phyloP scores from a whole-genome alignment of 139 green algal genomes.

The Limnomonas spitsbergensis region DNA sequence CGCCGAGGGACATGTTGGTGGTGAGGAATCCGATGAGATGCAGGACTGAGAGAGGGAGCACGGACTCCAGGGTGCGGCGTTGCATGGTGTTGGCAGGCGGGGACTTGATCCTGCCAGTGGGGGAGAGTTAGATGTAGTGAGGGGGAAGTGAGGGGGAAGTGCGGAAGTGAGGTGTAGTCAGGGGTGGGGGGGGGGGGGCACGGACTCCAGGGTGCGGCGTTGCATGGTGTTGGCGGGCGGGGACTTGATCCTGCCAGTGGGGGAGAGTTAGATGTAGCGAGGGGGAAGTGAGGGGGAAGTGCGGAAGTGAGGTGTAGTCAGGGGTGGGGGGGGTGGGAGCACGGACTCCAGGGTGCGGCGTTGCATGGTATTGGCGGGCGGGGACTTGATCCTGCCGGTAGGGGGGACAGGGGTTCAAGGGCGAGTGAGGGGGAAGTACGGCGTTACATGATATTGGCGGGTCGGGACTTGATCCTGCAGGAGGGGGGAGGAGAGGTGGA shows the following conservation, averaged over 20 bases:
- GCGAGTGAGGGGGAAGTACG: too few relatives aligned
- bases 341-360: not conserved
- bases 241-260: not conserved
- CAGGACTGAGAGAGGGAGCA: conserved; percentile 3
- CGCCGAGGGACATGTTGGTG: conserved; percentile 18
- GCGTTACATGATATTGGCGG: not conserved
- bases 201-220: not conserved
- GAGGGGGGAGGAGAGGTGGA: too few relatives aligned
- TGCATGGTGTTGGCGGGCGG: not conserved
- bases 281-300: too few relatives aligned
- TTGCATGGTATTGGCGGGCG: not conserved
- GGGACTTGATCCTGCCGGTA: not conserved
- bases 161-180: too few relatives aligned
- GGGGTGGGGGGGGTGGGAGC: not conserved
- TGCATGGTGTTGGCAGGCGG: not conserved
- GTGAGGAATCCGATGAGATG: conserved; percentile 7
- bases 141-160: too few relatives aligned
- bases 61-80: not conserved
- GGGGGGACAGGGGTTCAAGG: too few relatives aligned
- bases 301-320: too few relatives aligned
- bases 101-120: not conserved
- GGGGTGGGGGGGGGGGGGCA: not conserved
- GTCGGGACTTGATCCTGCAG: not conserved
- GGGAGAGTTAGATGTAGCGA: too few relatives aligned
- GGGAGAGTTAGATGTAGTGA: too few relatives aligned